Conservation (phyloP, 192 early-diverging fungal species). For the Mortierella antarctica region DNA sequence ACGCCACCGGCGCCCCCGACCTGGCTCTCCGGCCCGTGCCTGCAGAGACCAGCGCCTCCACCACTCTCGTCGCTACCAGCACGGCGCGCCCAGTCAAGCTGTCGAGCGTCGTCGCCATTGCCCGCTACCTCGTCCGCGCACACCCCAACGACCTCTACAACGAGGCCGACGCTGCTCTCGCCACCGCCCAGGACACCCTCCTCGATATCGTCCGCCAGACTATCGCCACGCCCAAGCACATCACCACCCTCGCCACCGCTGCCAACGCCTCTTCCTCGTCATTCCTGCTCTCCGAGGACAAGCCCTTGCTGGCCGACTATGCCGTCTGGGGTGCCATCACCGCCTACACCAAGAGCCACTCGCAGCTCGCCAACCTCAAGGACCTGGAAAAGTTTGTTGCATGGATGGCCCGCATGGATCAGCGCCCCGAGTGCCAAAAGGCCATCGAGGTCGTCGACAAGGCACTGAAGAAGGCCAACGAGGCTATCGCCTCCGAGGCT, state of each 20-base stretch:
- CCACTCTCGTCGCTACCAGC: constrained; percentile 13
- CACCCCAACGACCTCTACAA: constrained; percentile 26
- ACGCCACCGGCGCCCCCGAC: constrained; percentile 24
- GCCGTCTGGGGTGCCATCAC: constrained; percentile 55
- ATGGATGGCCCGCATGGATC: constrained; percentile 45
- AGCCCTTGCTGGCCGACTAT: constrained; percentile 51
- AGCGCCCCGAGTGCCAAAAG: constrained; percentile 30
- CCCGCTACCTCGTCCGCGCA: constrained; percentile 47
- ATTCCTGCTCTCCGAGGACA: constrained; percentile 39
- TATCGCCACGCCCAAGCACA: constrained; percentile 46
- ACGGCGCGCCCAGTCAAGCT: constrained; percentile 29
- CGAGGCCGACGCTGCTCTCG: constrained; percentile 18
- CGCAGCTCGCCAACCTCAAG: constrained; percentile 39
- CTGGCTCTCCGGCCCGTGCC: constrained; percentile 24
- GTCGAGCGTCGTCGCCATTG: constrained; percentile 29
- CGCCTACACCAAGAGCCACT: constrained; percentile 49
- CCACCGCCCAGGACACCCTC: constrained; percentile 31
- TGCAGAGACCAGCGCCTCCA: constrained; percentile 11
- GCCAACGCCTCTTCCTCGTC: constrained; percentile 23
- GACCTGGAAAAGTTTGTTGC: constrained; percentile 35
- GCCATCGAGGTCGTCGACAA: constrained; percentile 31
- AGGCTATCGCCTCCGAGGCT: constrained; percentile 28
- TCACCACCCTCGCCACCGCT: constrained; percentile 49
- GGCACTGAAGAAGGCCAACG: constrained; percentile 31
- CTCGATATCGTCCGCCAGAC: constrained; percentile 49